Base-by-base conservation (phyloP, 2,329 filamentous ascomycete species). In the Trichoderma asperellum region DNA sequence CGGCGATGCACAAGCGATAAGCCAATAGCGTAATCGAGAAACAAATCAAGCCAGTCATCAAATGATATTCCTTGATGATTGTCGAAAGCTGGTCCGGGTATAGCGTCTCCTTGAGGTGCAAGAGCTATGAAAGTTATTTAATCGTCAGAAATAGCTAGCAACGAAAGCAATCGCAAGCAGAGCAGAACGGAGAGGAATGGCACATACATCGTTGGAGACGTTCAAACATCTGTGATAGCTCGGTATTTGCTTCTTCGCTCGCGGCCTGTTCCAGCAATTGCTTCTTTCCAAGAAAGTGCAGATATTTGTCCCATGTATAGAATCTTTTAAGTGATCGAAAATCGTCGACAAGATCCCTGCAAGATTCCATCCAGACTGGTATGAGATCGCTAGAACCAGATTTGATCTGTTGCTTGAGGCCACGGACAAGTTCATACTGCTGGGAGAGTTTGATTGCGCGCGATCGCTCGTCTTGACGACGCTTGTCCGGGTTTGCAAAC, bases 41-140 rank as follows among this genome's bases (percentile, higher is more conserved):
- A 97, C 0, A 97, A 85, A 73, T 96, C 92, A 3, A 97, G 86
- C 96, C 96, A 99, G 58, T 89, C 86, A 69, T 90, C 85, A 76
- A 98, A 97, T 0, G 89, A 83, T 58, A 98, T 92, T 8, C 91
- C 92, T 73, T 93, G 90, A 76, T 93, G 94, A 70, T 77, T 83
- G 32, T 81, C 81, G 4, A 76, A 57, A 75, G 73, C 56, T 67
- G 56, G 21, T 70, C 73, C 63, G 14, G 53, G 55, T 27, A 70
- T 68, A 21, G 73, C 68, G n/a, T 75, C 76, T 16, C 70, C 69
- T 29, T 75, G 73, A n/a, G 79, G 78, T 32, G 77, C 77, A 47
- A 81, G 74, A 47, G 78, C 79, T 81, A 68, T 47, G 8, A 55
- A 43, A 32, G 43, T 35, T 1, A 29, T 16, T 8, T 29, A 14